Base-by-base conservation (phyloP, 192 early-diverging fungal species). In the Coemansia reversa region DNA sequence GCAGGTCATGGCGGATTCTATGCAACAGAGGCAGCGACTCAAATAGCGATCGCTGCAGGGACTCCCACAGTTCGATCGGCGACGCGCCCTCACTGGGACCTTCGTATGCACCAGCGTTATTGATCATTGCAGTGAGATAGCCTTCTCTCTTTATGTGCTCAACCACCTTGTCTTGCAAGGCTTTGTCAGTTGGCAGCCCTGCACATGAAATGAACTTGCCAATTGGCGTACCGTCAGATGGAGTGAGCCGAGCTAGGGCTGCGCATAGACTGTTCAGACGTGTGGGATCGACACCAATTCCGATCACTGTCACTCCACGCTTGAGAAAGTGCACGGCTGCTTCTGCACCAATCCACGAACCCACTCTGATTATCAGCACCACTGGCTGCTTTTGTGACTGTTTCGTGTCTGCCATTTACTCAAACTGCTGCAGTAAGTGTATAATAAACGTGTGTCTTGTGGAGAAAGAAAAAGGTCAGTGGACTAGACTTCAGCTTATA, bases 311-410 rank as follows among this genome's bases (percentile, higher is more conserved):
- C 51, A 56, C 47, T 51, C 62, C 58, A 23, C 56, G 55, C 3
- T 47, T 62, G 55, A 67, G 55, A 32, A 74, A 45, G 8, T 59
- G 47, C 20, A 68, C 57, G 14, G 66, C 51, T 23, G 61, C 66
- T 14, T 74, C 65, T 9, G 72, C 64, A 12, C 72, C 72, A 2
- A 74, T 51, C 61, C 72, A 68, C 11, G 72, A 74, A 18, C 62
- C 65, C 2, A 68, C 62, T 1, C 65, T 54, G 4, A 66, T 74
- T 48, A 74, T 57, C 3, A 74, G 39, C 7, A 68, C 62, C 3
- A 74, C 62, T 6, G 52, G 49, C 52, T 55, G 51, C 45, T 25
- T 18, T 45, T 45, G 39, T 4, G 39, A 19, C 33, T 2, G 49
- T 1, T 62, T 50, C 12, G 61, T 12, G 19, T 62, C 61, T 2